These are phyloP conservation scores for Cadophora gregata DNA, from an alignment of 2,329 filamentous ascomycete species.

Conservation along the genomic window DNA sequence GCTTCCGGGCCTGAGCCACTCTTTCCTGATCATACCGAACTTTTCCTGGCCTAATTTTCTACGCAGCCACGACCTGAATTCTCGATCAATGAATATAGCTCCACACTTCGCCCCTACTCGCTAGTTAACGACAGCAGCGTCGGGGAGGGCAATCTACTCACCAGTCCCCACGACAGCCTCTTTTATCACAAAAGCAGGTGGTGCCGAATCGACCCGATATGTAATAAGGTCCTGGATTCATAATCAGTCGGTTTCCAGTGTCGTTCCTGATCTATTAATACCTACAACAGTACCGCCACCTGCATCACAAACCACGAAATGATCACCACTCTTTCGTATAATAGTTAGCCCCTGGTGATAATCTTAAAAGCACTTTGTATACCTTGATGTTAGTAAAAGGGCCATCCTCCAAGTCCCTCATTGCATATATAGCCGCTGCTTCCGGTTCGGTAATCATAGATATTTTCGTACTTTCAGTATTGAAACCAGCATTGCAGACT, in stretches of 20 bases:
- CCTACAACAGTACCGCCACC: constrained; percentile 17
- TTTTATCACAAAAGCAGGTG: not conserved
- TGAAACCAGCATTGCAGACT: constrained; percentile 13
- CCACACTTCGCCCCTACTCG: constrained; percentile 1
- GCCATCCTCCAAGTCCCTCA: constrained; percentile 2
- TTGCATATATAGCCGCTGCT: constrained; percentile 11
- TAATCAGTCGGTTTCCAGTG: not conserved
- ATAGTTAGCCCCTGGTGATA: not conserved
- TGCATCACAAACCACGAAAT: constrained; percentile 17
- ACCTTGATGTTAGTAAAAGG: constrained; percentile 3
- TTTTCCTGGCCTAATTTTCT: not conserved
- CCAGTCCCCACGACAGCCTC: constrained; percentile 15
- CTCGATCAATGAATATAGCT: not conserved
- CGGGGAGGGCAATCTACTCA: not conserved
- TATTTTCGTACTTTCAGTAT: constrained; percentile 1
- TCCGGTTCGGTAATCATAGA: constrained; percentile 17
- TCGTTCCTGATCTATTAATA: not conserved
- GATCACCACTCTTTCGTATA: constrained; percentile 4
- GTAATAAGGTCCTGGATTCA: constrained; percentile 7
- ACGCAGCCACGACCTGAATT: not conserved
- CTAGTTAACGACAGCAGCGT: not conserved
- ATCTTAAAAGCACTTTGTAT: too few relatives aligned
- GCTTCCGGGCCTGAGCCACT: not conserved
- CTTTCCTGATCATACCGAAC: not conserved
- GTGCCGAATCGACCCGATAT: not conserved